These are phyloP conservation scores for Rosa lucieae DNA, from an alignment of 306 rosid species.

Conservation along the genomic window DNA sequence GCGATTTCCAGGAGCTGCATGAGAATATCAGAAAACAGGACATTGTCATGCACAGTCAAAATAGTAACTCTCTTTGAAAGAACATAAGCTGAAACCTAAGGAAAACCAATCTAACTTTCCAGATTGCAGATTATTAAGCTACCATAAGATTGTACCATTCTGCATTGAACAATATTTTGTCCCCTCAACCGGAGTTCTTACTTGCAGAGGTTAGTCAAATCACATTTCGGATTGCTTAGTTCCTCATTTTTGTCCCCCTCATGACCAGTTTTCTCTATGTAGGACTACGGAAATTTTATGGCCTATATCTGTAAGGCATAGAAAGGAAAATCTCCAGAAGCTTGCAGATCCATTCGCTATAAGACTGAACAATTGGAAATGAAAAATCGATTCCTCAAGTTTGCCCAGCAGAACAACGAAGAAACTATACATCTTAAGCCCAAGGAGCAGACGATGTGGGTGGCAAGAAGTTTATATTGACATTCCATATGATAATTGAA, in stretches of 20 bases:
- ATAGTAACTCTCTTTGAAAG: no score
- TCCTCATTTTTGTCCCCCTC: constrained; percentile 10
- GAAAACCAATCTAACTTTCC: no score
- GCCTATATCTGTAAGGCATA: constrained; percentile 62
- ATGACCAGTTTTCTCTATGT: constrained; percentile 16
- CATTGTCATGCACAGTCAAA: no score
- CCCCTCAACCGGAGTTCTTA: not conserved
- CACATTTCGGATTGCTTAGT: not conserved
- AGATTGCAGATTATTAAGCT: not conserved
- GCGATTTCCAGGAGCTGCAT: no score
- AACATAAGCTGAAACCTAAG: no score
- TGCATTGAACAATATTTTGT: not conserved
- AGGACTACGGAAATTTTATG: constrained; percentile 60
- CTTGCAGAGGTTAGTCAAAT: constrained; percentile 59
- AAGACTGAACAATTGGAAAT: constrained; percentile 21
- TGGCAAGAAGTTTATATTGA: not conserved
- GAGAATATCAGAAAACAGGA: no score
- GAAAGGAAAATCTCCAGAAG: constrained; percentile 48
- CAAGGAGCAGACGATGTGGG: not conserved
- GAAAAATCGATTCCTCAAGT: constrained; percentile 33
- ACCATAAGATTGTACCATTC: not conserved
- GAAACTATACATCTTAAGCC: constrained; percentile 34
- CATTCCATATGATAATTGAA: not conserved
- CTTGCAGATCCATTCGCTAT: constrained; percentile 45
- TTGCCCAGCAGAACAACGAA: constrained; percentile 34